These are phyloP conservation scores for Cyclotella sp. DNA, from an alignment of 108 stramenopile genomes.

Conservation along the genomic window DNA sequence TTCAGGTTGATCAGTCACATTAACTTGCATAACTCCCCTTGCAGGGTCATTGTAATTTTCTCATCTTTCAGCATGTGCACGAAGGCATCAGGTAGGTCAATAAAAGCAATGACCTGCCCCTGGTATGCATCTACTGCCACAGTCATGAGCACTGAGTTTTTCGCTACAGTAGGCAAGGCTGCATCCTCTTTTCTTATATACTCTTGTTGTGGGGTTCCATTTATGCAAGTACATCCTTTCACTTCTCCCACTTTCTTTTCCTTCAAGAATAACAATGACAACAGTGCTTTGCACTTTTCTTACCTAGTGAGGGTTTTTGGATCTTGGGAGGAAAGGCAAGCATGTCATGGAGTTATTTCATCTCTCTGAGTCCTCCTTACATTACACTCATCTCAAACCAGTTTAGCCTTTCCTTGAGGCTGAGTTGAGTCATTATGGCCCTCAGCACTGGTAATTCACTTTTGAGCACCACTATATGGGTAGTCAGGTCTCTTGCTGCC, in stretches of 20 bases:
- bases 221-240: conserved; percentile 39
- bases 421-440: not conserved
- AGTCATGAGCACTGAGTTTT: conserved; percentile 29
- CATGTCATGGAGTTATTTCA: conserved; percentile 52
- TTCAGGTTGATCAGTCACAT: too few relatives aligned
- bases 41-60: too few relatives aligned
- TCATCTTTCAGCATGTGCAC: too few relatives aligned
- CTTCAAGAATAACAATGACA: too few relatives aligned
- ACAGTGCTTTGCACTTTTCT: conserved; percentile 31
- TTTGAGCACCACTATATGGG: too few relatives aligned
- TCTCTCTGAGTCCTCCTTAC: conserved; percentile 41
- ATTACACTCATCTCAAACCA: conserved; percentile 24
- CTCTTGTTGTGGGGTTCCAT: conserved; percentile 35
- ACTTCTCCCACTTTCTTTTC: conserved; percentile 26
- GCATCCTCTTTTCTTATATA: conserved; percentile 36
- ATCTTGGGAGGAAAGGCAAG: conserved; percentile 26
- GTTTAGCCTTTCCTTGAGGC: not conserved
- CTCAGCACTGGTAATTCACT: not conserved
- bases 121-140: conserved; percentile 9
- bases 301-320: conserved; percentile 24
- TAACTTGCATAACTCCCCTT: too few relatives aligned
- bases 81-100: conserved; percentile 25
- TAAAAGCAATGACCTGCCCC: not conserved
- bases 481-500: too few relatives aligned
- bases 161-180: too few relatives aligned